phyloP scores from a whole-genome alignment of 495 filamentous ascomycete genomes.

The Neurospora cerealis region DNA sequence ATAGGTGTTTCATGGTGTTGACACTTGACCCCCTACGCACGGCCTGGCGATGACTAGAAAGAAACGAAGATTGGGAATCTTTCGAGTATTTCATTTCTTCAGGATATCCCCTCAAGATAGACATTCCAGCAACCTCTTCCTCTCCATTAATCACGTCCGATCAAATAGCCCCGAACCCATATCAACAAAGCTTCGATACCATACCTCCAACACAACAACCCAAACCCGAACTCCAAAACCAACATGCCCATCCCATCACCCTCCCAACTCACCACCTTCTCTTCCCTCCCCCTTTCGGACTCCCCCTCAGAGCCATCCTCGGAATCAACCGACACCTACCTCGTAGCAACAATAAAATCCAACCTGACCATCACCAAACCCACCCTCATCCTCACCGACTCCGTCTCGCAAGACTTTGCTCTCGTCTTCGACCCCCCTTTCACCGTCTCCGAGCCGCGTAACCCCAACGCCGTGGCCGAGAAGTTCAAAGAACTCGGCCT shows the following conservation, averaged over 20 bases:
- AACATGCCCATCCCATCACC: constrained; percentile 1
- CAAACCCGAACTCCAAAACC: too few relatives aligned
- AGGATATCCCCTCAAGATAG: neutral
- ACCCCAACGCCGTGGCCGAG: neutral
- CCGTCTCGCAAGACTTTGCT: constrained; percentile 21
- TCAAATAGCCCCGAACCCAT: too few relatives aligned
- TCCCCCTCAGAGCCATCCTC: too few relatives aligned
- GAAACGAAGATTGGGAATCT: neutral
- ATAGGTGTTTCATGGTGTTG: neutral
- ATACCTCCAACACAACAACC: neutral
- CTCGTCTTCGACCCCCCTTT: constrained; percentile 28
- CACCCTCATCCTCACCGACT: constrained; percentile 30
- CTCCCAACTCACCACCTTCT: constrained; percentile 8
- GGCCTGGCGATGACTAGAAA: too few relatives aligned
- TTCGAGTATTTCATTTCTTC: neutral
- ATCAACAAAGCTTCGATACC: too few relatives aligned
- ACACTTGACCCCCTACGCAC: neutral
- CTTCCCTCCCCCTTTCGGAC: neutral
- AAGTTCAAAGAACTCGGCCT: constrained; percentile 19
- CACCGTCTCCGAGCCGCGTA: constrained; percentile 10
- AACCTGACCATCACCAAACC: constrained; percentile 41
- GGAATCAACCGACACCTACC: too few relatives aligned
- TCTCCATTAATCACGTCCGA: too few relatives aligned
- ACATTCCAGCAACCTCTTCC: neutral
- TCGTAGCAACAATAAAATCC: constrained; percentile 33